A percentile compares a stretch with the other conserved stretches of the same genome.
Evolutionary conservation across 2,329 filamentous ascomycete species (phyloP).

Genomic region (Fusarium xyrophilum): DNA sequence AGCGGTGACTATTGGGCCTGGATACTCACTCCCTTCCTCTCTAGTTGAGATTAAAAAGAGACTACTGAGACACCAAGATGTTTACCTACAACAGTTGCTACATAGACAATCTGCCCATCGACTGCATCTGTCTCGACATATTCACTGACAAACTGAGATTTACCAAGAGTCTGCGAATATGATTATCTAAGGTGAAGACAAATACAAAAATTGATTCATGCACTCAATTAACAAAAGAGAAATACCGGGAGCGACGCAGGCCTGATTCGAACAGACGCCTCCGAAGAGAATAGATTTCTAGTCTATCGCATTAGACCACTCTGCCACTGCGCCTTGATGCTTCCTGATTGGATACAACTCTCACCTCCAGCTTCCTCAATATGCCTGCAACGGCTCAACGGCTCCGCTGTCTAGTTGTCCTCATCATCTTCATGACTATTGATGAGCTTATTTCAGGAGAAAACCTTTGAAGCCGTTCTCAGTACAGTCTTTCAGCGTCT

Average conservation of each 20-base stretch:
- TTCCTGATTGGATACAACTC: neutral
- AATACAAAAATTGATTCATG: too few species aligned
- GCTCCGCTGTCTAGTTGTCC: accelerated
- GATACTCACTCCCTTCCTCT: too few species aligned
- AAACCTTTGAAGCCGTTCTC: neutral
- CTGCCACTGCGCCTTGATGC: slow-evolving; percentile 4
- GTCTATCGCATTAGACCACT: slow-evolving; percentile 13
- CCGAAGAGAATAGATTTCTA: slow-evolving; percentile 12
- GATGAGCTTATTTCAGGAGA: neutral
- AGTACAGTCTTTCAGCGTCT: neutral
- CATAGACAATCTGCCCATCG: too few species aligned
- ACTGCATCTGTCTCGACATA: accelerated
- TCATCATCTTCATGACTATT: accelerated
- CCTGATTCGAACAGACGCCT: neutral
- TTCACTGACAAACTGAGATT: too few species aligned
- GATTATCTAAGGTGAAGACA: too few species aligned
- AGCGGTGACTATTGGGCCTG: too few species aligned
- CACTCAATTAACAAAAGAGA: neutral
- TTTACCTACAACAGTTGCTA: too few species aligned
- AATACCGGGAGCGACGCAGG: neutral
- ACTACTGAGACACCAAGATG: too few species aligned
- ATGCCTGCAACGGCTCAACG: accelerated
- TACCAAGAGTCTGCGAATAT: too few species aligned
- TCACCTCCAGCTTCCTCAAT: accelerated
- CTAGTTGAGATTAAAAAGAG: too few species aligned